Base-by-base conservation (phyloP, 192 early-diverging fungal species). In the Dimargaris xerosporica region DNA sequence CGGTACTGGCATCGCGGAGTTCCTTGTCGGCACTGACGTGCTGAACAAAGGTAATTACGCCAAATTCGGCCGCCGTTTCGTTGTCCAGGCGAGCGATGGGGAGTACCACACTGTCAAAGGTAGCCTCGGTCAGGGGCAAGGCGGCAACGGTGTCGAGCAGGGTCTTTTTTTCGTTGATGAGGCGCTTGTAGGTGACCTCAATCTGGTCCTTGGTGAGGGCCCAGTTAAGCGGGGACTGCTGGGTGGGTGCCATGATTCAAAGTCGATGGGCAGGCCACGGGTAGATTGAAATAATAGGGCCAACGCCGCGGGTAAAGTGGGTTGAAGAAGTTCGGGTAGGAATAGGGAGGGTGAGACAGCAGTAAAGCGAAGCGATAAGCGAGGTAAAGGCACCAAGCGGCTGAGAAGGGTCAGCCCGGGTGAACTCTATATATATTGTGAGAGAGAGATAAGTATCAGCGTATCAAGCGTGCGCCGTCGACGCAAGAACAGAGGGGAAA, bases 1-100 rank as follows among this genome's bases (percentile, higher is more conserved):
- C 80, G 42, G 78, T 78, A 29, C 82, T 76, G 26, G 85, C 85
- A 25, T 84, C 85, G 59, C 85, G 80, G 10, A 85, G 75, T 42
- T 69, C 76, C 65, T 77, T 78, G 61, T 85, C 77, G 34, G 73
- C 68, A 66, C 73, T 74, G 41, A 71, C 62, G 60, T 75, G 68
- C 55, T 75, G 71, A 44, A 78, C 30, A 50, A 77, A 73, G 17
- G 69, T 69, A 28, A 66, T 65, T 2, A 77, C 66, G 19, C 54
- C 43, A 55, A 66, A 71, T 6, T 73, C 67, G 2, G 66, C 68
- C 30, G 59, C 28, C 5, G 65, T 64, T 30, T 69, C 66, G 64
- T 74, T 78, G 45, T 74, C 71, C 53, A 64, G 67, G 48, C 46
- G 52, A 47, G 59, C 71, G 34, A 78, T 64, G 26, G 73, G 76